phyloP scores from a whole-genome alignment of 768 basidiomycete species.

The Pleurotus ostreatus region DNA sequence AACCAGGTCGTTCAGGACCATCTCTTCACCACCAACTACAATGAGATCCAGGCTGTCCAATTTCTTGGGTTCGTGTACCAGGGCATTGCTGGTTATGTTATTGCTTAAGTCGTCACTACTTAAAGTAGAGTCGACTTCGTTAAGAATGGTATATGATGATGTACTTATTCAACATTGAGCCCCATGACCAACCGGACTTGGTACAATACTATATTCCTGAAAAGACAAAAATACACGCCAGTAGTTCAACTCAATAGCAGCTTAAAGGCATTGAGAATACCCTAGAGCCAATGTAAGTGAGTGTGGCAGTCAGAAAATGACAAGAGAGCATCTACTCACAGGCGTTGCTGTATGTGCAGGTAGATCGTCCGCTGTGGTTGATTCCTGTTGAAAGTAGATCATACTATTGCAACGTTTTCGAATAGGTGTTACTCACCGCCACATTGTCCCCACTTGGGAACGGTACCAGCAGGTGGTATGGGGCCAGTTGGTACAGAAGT shows the following conservation, averaged over 20 bases:
- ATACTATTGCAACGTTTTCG: background rate
- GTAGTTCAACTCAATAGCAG: too few relatives aligned
- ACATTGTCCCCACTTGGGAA: conserved; percentile 8
- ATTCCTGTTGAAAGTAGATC: background rate
- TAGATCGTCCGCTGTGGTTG: background rate
- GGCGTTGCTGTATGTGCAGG: conserved; percentile 3
- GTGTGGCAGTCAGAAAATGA: too few relatives aligned
- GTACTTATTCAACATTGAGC: too few relatives aligned
- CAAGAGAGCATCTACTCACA: background rate
- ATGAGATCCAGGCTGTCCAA: background rate
- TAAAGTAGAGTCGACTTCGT: too few relatives aligned
- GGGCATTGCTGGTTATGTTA: conserved; percentile 1
- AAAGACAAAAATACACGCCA: too few relatives aligned
- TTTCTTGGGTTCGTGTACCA: background rate
- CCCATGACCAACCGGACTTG: too few relatives aligned
- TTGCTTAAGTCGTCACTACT: too few relatives aligned
- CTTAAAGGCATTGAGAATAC: too few relatives aligned
- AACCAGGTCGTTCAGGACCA: background rate
- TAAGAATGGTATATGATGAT: too few relatives aligned
- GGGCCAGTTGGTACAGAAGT: background rate
- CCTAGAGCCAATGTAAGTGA: too few relatives aligned
- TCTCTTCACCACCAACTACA: conserved; percentile 2
- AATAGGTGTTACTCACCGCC: background rate
- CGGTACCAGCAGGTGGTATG: background rate
- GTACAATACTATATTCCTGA: too few relatives aligned